Evolutionary conservation across 2,329 filamentous ascomycete genomes (phyloP), one percentile per base, ranked within the genome.

Genomic region (Albophoma yamanashiensis): DNA sequence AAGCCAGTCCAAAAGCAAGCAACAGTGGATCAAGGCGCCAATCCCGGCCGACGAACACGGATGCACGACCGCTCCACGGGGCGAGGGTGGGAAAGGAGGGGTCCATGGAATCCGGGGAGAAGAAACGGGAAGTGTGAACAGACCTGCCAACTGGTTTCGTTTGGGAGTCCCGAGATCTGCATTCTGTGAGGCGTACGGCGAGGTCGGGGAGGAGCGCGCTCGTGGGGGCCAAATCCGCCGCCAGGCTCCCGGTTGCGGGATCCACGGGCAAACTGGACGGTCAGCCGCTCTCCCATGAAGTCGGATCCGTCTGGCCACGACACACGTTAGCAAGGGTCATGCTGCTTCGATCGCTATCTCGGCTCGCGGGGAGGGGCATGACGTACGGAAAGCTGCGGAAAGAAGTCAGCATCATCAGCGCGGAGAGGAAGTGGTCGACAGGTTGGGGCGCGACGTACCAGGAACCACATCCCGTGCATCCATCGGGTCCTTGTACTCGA

Each of bases 121-220:
- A 82, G 70, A 74, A 82, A 83, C 78, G 78, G 80, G 84, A 80
- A 80, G 81, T 76, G 75, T 74, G 75, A 80, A 89, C 94, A 94
- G 89, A 99, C 94, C 94, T 99, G 94, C 94, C 94, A 99, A 86
- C 92, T 97, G 83, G 94, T 99, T 83, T 97, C 93, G 79, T 86
- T 87, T 75, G 93, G 92, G 77, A 99, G 91, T 81, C 92, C 93
- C 81, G 90, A 89, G 73, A 99, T 95, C 77, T 93, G 89, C 94
- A 99, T 97, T 75, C 94, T 89, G 77, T 92, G 92, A 67, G 92
- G 87, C 67, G 94, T 99, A 75, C 94, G 92, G 73, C 94, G 89
- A 66, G 94, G 94, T 72, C 94, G 90, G 66, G 84, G 82, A 64
- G 82, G 78, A 59, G 76, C 78, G 68, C 84, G 81, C 69, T 87